Percentiles rank a stretch among this genome's conserved stretches.
phyloP scores from a whole-genome alignment of 441 rosid genomes.

The Adansonia rubrostipa region DNA sequence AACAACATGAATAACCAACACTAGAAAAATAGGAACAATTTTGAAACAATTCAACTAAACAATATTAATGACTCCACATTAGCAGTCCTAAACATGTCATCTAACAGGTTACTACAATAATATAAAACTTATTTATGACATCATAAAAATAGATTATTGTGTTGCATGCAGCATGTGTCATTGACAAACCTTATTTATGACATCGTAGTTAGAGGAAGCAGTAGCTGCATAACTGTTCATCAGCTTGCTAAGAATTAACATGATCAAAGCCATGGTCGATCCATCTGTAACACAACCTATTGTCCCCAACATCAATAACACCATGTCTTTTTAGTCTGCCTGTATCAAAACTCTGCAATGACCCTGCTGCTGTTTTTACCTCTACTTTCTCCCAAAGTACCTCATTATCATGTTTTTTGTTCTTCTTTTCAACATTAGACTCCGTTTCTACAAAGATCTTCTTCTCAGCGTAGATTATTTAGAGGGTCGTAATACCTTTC shows the following conservation, averaged over 20 bases:
- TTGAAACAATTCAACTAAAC: too few relatives aligned
- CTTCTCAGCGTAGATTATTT: neutral
- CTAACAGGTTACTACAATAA: too few relatives aligned
- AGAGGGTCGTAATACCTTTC: too few relatives aligned
- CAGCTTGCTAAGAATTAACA: slow-evolving; percentile 23
- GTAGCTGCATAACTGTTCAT: slow-evolving; percentile 19
- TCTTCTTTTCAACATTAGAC: too few relatives aligned
- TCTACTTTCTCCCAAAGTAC: neutral
- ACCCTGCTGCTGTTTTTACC: neutral
- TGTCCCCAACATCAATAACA: slow-evolving; percentile 30
- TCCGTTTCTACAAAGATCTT: neutral
- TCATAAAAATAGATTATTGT: too few relatives aligned
- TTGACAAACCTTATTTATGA: slow-evolving; percentile 20
- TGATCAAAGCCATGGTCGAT: slow-evolving; percentile 22
- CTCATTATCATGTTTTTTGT: too few relatives aligned
- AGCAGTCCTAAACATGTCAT: too few relatives aligned
- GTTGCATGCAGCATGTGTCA: neutral
- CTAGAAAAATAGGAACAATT: too few relatives aligned
- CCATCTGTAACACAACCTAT: slow-evolving; percentile 33
- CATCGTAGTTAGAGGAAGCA: neutral
- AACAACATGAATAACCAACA: too few relatives aligned
- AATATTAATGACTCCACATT: too few relatives aligned
- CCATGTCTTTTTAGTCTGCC: slow-evolving; percentile 28
- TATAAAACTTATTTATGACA: too few relatives aligned
- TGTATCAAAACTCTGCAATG: slow-evolving; percentile 20